Conservation (phyloP, 495 filamentous ascomycete species). For the Pyrenula massariospora region DNA sequence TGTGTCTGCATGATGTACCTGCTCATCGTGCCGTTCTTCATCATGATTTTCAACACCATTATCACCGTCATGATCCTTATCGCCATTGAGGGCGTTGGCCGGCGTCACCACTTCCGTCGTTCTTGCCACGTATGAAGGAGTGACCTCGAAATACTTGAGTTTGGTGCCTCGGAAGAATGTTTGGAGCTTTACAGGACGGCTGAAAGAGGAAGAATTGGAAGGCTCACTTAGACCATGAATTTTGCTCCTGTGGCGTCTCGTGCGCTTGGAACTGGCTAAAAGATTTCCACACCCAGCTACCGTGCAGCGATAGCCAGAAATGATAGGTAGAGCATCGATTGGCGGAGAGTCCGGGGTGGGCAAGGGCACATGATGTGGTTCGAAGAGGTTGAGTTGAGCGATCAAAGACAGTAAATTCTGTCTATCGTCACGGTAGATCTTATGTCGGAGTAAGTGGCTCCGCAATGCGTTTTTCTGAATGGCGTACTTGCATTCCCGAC, state of each 20-base stretch:
- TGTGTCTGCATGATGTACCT: slow-evolving; percentile 2
- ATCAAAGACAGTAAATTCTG: slow-evolving; percentile 14
- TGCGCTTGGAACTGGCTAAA: slow-evolving; percentile 19
- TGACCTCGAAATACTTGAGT: slow-evolving; percentile 23
- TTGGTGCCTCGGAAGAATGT: slow-evolving; percentile 26
- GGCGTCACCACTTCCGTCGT: background rate
- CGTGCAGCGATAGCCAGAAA: slow-evolving; percentile 16
- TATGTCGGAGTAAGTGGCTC: slow-evolving; percentile 24
- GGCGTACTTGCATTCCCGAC: slow-evolving; percentile 24
- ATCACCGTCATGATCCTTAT: too few species aligned
- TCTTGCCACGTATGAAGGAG: background rate
- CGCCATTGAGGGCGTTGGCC: too few species aligned
- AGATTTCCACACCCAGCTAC: slow-evolving; percentile 14
- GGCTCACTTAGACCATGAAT: slow-evolving; percentile 12
- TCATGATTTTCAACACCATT: too few species aligned
- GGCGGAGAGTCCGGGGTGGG: slow-evolving; percentile 12
- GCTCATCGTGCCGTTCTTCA: too few species aligned
- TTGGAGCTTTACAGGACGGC: slow-evolving; percentile 15
- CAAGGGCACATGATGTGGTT: slow-evolving; percentile 15
- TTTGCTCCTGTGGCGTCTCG: slow-evolving; percentile 21
- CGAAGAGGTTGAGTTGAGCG: slow-evolving; percentile 13
- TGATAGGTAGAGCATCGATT: slow-evolving; percentile 15
- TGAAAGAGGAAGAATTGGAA: slow-evolving; percentile 3
- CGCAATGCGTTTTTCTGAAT: slow-evolving; percentile 22
- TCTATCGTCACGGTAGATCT: slow-evolving; percentile 20